Base-by-base conservation (phyloP, 2,329 filamentous ascomycete species). In the Tolypocladium nubicola region DNA sequence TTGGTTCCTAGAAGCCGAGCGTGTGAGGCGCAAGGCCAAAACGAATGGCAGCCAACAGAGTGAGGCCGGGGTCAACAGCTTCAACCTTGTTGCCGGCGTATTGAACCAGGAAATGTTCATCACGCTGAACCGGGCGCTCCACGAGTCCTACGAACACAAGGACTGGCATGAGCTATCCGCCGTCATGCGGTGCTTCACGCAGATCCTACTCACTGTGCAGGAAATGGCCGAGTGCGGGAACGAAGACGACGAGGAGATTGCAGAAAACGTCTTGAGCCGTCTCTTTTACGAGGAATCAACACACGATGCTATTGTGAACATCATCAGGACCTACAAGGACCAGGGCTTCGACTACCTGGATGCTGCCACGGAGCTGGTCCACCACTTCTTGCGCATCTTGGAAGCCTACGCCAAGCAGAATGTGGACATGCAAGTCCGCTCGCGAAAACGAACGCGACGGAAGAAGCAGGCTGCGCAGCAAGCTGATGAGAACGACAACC, bases 221-320 rank as follows among this genome's bases (percentile, higher is more conserved):
- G 90, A 95, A 60, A 97, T 99, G 92, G 79, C 86, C 1, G 84
- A 88, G 52, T 94, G 90, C 1, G 80, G 83, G 1, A 81, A 89
- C 37, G 92, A 97, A 61, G 92, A 97, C n/a, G 90, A 99, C 63
- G 88, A 96, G 67, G 94, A 97, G 65, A 97, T 99, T 69, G 93
- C 94, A 0, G 93, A 99, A 69, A 99, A 99, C 64, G 97, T 96
- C 14, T 84, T 96, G 55, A 95, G 88, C 65, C 89, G 93, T 60
- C 90, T 99, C n/a, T 99, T 99, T 70, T 99, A 99, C 73, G 94
- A 99, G 71, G 91, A 97, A 67, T 84, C 89, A 0, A 97, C 92
- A 0, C 92, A 99, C 66, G 93, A 99, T 60, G 81, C 89, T 30
- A 83, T 99, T 55, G 82, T 93, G 37, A 83, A 85, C 59, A 88